Conservation (phyloP, 257 asterid genomes). For the Anisodus acutangulus region DNA sequence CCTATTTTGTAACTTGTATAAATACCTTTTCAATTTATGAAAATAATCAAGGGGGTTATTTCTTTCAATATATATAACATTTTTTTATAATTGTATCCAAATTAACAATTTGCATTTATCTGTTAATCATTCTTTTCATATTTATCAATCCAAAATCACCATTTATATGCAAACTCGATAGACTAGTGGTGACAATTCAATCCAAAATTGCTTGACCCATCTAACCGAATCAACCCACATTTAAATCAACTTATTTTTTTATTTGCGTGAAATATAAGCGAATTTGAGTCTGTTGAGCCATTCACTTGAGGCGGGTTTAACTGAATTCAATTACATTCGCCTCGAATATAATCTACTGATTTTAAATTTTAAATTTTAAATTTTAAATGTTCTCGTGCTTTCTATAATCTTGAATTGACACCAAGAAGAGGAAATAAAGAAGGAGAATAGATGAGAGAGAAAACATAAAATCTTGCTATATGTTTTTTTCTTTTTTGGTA, state of each 20-base stretch:
- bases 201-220: not conserved
- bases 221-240: not conserved
- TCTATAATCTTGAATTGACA: not conserved
- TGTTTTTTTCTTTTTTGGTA: too few relatives aligned
- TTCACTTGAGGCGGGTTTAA: not conserved
- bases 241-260: too few relatives aligned
- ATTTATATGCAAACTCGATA: not conserved
- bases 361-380: not conserved
- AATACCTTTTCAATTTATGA: too few relatives aligned
- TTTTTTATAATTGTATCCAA: not conserved
- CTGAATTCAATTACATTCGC: not conserved
- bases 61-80: not conserved
- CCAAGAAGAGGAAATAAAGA: not conserved
- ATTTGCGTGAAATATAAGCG: too few relatives aligned
- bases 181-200: not conserved
- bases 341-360: not conserved
- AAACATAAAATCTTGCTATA: not conserved
- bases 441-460: not conserved
- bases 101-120: not conserved
- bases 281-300: not conserved
- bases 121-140: not conserved
- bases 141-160: not conserved
- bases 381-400: not conserved
- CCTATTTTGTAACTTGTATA: too few relatives aligned
- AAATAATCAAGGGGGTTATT: too few relatives aligned